phyloP scores from a whole-genome alignment of 2,329 filamentous ascomycete species.

The Ophiostoma ulmi region DNA sequence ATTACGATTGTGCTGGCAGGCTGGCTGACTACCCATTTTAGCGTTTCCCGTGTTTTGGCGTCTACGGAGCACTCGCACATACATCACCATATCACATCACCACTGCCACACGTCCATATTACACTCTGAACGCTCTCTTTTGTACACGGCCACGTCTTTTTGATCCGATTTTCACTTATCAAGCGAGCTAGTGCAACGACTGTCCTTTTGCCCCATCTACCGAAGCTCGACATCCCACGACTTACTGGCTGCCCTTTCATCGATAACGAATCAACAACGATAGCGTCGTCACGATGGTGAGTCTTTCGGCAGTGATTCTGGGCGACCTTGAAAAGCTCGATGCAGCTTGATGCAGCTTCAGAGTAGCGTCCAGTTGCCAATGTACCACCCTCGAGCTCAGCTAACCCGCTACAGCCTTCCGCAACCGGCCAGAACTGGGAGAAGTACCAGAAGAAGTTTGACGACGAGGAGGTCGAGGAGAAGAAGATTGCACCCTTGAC shows the following conservation, averaged over 20 bases:
- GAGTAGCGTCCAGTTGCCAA: neutral
- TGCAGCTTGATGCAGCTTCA: neutral
- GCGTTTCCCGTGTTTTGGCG: slow-evolving; percentile 16
- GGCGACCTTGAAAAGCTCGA: neutral
- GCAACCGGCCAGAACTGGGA: slow-evolving; percentile 94
- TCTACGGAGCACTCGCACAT: neutral
- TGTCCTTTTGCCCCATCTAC: neutral
- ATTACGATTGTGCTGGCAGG: slow-evolving; percentile 25
- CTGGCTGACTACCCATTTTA: slow-evolving; percentile 15
- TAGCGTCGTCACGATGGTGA: slow-evolving; percentile 14
- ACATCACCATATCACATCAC: neutral
- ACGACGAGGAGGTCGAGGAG: slow-evolving; percentile 94
- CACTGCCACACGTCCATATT: neutral
- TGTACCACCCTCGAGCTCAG: neutral
- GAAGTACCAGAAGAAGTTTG: slow-evolving; percentile 97
- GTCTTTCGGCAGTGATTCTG: neutral
- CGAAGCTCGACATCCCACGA: neutral
- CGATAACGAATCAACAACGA: slow-evolving; percentile 15
- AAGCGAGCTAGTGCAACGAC: neutral
- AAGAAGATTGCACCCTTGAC: slow-evolving; percentile 98
- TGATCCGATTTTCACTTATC: neutral
- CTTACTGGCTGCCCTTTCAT: slow-evolving; percentile 4
- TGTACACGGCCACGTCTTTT: neutral
- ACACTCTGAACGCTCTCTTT: neutral
- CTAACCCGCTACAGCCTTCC: slow-evolving; percentile 62